These are phyloP conservation scores for Populus davidiana DNA, from an alignment of 345 rosid species.

Conservation along the genomic window DNA sequence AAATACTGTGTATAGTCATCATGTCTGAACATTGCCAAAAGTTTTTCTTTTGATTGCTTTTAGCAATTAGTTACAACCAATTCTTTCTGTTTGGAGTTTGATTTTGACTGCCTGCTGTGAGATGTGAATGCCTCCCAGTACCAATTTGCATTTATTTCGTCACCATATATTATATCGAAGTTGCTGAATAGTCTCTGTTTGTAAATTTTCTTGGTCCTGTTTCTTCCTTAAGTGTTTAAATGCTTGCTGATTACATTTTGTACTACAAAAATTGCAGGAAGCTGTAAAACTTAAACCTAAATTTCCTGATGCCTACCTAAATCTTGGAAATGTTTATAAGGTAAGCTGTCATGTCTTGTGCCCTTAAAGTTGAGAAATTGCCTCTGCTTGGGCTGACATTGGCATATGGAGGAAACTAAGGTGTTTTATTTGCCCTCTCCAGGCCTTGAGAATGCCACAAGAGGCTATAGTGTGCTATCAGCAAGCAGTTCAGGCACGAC, in stretches of 20 bases:
- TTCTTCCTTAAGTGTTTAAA: neutral
- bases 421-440: constrained; percentile 42
- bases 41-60: neutral
- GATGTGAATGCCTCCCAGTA: neutral
- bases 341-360: constrained; percentile 46
- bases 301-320: constrained; percentile 92
- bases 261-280: constrained; percentile 54
- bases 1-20: neutral
- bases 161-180: neutral
- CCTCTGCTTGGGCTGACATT: constrained; percentile 27
- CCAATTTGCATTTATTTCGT: neutral
- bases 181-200: neutral
- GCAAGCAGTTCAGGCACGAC: constrained; percentile 79
- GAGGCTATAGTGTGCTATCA: constrained; percentile 92
- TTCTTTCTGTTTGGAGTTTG: neutral
- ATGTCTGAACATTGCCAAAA: neutral
- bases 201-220: neutral
- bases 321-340: constrained; percentile 97
- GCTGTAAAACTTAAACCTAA: constrained; percentile 87
- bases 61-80: neutral
- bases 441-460: constrained; percentile 92
- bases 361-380: constrained; percentile 32
- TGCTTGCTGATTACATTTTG: neutral
- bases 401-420: constrained; percentile 35
- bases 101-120: neutral